Conservation (phyloP, 257 asterid species). For the Solanum etuberosum region DNA sequence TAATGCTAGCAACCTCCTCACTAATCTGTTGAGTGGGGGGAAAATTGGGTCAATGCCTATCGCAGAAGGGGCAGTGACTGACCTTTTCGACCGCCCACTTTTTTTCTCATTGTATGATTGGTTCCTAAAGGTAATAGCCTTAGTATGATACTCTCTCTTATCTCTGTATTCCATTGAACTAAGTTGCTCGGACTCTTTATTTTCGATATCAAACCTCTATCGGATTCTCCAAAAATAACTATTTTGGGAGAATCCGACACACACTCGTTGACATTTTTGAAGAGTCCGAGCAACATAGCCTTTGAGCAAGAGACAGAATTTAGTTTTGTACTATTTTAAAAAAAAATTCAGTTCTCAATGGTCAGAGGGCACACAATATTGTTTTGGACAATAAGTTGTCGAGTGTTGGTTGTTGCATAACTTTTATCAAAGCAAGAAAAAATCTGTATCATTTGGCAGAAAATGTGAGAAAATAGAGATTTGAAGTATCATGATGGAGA, state of each 20-base stretch:
- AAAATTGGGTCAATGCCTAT: constrained; percentile 72
- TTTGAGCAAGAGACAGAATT: background rate
- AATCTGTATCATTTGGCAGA: background rate
- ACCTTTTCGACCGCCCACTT: constrained; percentile 79
- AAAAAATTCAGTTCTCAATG: background rate
- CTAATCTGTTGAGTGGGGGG: constrained; percentile 82
- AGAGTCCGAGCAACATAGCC: background rate
- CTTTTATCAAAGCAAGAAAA: background rate
- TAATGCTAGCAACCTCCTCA: constrained; percentile 90
- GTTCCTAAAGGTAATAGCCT: constrained; percentile 71
- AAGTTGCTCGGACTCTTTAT: background rate
- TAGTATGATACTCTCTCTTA: background rate
- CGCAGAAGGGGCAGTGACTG: constrained; percentile 97
- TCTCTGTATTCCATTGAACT: background rate
- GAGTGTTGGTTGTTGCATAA: background rate
- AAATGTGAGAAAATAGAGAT: background rate
- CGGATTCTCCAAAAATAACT: background rate
- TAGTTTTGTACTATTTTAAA: background rate
- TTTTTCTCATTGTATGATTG: constrained; percentile 86
- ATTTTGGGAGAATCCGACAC: background rate
- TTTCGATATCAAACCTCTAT: background rate
- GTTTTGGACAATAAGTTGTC: background rate
- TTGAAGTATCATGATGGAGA: background rate
- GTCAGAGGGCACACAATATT: background rate
- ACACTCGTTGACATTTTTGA: background rate